Evolutionary conservation across 352 stramenopile genomes (phyloP).

Genomic region (Phytophthora cryptogea): DNA sequence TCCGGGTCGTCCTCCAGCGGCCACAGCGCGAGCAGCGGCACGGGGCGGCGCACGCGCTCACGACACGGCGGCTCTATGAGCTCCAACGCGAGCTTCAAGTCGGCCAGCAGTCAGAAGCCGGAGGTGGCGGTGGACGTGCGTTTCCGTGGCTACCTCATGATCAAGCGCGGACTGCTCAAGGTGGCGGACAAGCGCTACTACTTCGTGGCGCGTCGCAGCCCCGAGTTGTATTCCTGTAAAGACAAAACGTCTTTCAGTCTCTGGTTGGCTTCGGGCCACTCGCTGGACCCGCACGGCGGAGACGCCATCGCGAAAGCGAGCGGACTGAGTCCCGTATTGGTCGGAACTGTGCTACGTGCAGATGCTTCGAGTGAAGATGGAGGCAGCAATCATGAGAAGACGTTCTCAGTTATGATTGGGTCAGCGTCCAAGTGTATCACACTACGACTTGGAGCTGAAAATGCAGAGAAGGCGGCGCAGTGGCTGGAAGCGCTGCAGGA

Average conservation of each 20-base stretch:
- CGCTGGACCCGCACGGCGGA: conserved; percentile 32
- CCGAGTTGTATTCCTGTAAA: conserved; percentile 66
- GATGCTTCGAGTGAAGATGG: conserved; percentile 36
- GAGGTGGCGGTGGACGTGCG: conserved; percentile 41
- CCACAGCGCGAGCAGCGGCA: conserved; percentile 17
- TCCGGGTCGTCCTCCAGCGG: conserved; percentile 21
- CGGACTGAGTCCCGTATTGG: conserved; percentile 38
- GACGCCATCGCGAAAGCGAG: conserved; percentile 29
- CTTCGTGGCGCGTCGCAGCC: conserved; percentile 42
- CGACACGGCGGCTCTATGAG: conserved; percentile 21
- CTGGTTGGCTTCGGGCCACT: conserved; percentile 55
- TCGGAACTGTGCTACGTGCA: conserved; percentile 61
- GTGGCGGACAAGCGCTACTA: conserved; percentile 70
- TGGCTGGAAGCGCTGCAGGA: conserved; percentile 67
- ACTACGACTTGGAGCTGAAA: conserved; percentile 50
- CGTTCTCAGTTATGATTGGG: conserved; percentile 51
- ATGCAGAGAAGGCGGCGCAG: conserved; percentile 38
- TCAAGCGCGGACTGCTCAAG: conserved; percentile 62
- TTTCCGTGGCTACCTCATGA: conserved; percentile 49
- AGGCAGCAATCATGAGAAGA: conserved; percentile 41
- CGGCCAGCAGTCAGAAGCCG: conserved; percentile 19
- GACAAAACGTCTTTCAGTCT: conserved; percentile 68
- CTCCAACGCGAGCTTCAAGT: conserved; percentile 22
- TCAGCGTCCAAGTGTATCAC: conserved; percentile 51
- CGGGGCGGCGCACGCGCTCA: conserved; percentile 17